A percentile compares a stretch with the other conserved stretches of the same genome.
Evolutionary conservation across 2,329 filamentous ascomycete genomes (phyloP).

Genomic region (Didymella pomorum): DNA sequence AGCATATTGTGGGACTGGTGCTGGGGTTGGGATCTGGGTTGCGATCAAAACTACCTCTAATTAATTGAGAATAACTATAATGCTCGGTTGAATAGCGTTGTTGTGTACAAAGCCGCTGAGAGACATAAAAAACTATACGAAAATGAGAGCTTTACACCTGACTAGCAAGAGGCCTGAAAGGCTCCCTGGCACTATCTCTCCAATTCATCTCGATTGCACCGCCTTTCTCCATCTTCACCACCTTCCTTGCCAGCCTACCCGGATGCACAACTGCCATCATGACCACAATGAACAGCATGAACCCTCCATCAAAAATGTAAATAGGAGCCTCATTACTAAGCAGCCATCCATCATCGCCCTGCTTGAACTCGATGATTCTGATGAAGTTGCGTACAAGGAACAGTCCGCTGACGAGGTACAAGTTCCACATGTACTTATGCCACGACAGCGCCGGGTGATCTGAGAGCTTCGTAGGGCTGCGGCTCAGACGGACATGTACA

Average conservation of each 20-base stretch:
- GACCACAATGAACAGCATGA: background rate
- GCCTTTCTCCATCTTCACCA: background rate
- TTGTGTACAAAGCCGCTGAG: background rate
- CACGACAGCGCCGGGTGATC: background rate
- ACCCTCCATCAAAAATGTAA: background rate
- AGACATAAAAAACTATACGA: background rate
- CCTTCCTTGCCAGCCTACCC: background rate
- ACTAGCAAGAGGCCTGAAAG: background rate
- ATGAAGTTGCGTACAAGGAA: background rate
- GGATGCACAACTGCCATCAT: background rate
- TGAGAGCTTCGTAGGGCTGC: background rate
- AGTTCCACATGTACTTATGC: background rate
- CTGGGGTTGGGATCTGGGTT: background rate
- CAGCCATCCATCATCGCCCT: background rate
- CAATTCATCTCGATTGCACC: slow-evolving; percentile 5
- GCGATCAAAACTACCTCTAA: background rate
- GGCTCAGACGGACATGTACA: background rate
- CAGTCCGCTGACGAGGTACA: background rate
- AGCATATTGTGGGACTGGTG: background rate
- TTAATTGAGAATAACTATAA: background rate
- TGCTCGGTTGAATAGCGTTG: too few relatives aligned
- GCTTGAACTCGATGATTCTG: background rate
- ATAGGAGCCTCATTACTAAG: background rate
- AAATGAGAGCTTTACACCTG: background rate
- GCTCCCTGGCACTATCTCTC: slow-evolving; percentile 5